phyloP scores from a whole-genome alignment of 83 land plant genomes.

The Diphasiastrum complanatum region DNA sequence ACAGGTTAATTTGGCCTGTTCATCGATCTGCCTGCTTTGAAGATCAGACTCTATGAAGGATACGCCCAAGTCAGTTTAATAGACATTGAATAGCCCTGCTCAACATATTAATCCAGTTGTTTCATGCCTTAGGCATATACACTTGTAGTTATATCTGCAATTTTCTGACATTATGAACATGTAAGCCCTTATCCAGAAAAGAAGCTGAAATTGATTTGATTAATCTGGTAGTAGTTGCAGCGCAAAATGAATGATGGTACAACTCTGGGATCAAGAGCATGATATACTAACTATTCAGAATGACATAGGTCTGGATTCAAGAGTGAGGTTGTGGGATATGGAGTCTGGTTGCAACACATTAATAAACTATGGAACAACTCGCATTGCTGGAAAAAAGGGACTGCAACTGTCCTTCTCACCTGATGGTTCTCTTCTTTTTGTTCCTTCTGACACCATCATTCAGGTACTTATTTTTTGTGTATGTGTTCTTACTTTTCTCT shows the following conservation, averaged over 20 bases:
- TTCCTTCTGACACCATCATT: slow-evolving; percentile 60
- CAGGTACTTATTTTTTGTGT: slow-evolving; percentile 35
- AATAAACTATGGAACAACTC: slow-evolving; percentile 67
- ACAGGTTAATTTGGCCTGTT: too few species aligned
- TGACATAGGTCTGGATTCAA: slow-evolving; percentile 79
- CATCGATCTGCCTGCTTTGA: too few species aligned
- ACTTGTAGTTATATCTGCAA: too few species aligned
- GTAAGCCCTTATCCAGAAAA: too few species aligned
- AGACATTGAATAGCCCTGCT: too few species aligned
- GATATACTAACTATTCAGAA: too few species aligned
- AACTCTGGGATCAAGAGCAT: too few species aligned
- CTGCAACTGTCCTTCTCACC: slow-evolving; percentile 59
- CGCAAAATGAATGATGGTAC: too few species aligned
- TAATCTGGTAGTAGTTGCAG: background rate
- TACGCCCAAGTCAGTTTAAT: too few species aligned
- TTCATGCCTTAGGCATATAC: background rate
- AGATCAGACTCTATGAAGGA: too few species aligned
- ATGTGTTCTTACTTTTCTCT: background rate
- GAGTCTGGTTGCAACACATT: slow-evolving; percentile 88
- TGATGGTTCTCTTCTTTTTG: slow-evolving; percentile 70
- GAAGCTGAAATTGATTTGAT: background rate
- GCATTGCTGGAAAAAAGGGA: slow-evolving; percentile 49
- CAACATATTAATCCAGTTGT: too few species aligned
- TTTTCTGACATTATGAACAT: too few species aligned
- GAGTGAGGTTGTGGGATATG: slow-evolving; percentile 88